Percentiles rank a stretch among this genome's conserved stretches.
Conservation (phyloP, 2,329 filamentous ascomycete genomes). For the Sporothrix brasiliensis region DNA sequence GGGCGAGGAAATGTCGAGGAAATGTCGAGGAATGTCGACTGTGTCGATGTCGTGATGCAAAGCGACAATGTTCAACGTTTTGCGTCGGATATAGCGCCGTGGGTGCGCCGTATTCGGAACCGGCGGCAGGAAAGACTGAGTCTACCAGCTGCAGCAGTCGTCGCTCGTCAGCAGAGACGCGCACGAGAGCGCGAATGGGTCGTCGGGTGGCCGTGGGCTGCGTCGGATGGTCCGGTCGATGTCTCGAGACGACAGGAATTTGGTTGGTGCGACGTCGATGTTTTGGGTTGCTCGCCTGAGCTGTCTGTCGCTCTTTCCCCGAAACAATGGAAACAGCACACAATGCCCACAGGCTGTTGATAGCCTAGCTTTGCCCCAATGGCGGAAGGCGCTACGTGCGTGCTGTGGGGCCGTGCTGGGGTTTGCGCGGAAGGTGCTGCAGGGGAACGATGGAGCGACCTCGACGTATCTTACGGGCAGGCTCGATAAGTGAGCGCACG, state of each 20-base stretch:
- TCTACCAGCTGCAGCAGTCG: conserved; percentile 1
- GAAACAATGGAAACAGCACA: conserved; percentile 4
- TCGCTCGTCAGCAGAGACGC: neutral
- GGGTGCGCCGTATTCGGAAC: neutral
- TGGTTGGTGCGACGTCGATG: conserved; percentile 15
- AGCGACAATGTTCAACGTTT: neutral
- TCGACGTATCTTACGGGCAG: too few relatives aligned
- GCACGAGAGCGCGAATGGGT: neutral
- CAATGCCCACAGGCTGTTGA: neutral
- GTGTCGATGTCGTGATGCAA: neutral
- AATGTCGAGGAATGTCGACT: neutral
- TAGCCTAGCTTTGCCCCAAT: conserved; percentile 25
- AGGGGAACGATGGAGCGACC: neutral
- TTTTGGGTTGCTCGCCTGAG: neutral
- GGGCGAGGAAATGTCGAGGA: neutral
- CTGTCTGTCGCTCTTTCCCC: conserved; percentile 12
- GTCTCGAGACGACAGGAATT: neutral
- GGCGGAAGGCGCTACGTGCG: conserved; percentile 28
- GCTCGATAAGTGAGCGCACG: conserved; percentile 24
- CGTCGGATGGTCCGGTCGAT: neutral
- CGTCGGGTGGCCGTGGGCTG: conserved; percentile 15
- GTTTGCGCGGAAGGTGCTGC: conserved; percentile 8
- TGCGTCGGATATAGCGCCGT: neutral
- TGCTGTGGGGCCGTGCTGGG: conserved; percentile 25
- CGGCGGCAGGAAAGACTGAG: neutral